Evolutionary conservation across 805 yeast genomes (phyloP).

Genomic region (Lachancea quebecensis): DNA sequence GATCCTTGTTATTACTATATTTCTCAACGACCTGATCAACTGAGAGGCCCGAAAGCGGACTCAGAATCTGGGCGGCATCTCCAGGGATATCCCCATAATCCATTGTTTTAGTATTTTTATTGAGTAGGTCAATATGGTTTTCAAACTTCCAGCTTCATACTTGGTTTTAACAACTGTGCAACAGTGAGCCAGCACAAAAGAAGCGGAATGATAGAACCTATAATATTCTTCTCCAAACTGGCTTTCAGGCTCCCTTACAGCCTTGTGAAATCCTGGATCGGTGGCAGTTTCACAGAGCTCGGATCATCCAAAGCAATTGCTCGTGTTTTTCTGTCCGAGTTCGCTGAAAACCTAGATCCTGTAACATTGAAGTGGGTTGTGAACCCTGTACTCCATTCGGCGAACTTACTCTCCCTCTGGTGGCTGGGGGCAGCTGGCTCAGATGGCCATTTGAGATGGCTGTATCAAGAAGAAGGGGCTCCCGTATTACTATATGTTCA

Average conservation of each 20-base stretch:
- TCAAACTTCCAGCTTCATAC: background rate
- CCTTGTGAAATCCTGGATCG: background rate
- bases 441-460: constrained; percentile 3
- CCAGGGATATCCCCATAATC: background rate
- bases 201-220: constrained; percentile 5
- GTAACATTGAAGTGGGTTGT: constrained; percentile 2
- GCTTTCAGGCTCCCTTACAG: constrained; percentile 3
- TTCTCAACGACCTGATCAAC: constrained; percentile 15
- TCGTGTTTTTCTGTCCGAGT: constrained; percentile 1
- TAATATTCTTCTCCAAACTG: constrained; percentile 1
- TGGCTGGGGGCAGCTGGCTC: background rate
- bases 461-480: constrained; percentile 8
- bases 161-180: background rate
- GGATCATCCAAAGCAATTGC: background rate
- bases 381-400: background rate
- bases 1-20: constrained; percentile 12
- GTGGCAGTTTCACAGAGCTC: background rate
- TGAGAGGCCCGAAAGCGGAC: constrained; percentile 17
- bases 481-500: constrained; percentile 18
- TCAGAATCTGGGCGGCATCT: constrained; percentile 4
- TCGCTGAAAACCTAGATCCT: constrained; percentile 2
- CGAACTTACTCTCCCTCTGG: background rate
- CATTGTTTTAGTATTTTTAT: background rate
- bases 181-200: background rate
- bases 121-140: background rate